Conservation (phyloP, 805 yeast species). For the Blastobotrys americana region DNA sequence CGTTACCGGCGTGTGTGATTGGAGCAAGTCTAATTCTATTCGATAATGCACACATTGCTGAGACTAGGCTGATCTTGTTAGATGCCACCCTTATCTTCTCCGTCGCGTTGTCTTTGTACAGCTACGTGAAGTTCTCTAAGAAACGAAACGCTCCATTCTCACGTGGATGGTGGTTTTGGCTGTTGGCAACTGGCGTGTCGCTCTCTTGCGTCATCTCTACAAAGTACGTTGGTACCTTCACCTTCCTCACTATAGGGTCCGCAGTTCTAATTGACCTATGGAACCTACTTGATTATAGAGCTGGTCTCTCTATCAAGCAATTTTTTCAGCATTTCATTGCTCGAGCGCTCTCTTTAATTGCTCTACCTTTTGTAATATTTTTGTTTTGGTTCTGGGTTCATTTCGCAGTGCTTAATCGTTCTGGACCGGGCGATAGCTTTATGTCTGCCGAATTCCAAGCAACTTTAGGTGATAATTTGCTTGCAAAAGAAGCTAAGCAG, state of each 20-base stretch:
- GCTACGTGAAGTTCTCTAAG: conserved; percentile 71
- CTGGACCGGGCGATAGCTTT: conserved; percentile 94
- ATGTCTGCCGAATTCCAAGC: conserved; percentile 97
- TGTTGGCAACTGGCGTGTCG: conserved; percentile 71
- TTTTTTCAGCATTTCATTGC: conserved; percentile 66
- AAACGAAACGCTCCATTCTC: conserved; percentile 63
- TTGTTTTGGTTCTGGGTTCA: conserved; percentile 89
- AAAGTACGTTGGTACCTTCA: conserved; percentile 92
- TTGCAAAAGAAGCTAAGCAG: conserved; percentile 61
- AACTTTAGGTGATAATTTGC: conserved; percentile 74
- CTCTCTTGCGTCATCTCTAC: conserved; percentile 91
- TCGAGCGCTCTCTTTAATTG: conserved; percentile 61
- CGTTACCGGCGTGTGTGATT: conserved; percentile 69
- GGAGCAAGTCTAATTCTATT: conserved; percentile 70
- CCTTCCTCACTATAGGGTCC: conserved; percentile 78
- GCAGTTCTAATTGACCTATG: conserved; percentile 85
- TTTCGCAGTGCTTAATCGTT: conserved; percentile 67
- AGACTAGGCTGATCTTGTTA: conserved; percentile 81
- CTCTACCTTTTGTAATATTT: conserved; percentile 75
- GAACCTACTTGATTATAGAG: conserved; percentile 67
- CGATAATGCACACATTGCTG: conserved; percentile 86
- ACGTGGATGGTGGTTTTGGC: conserved; percentile 80
- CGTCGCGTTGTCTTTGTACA: conserved; percentile 72
- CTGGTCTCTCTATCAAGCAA: conserved; percentile 48
- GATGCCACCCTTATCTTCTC: conserved; percentile 85